Percentiles rank a stretch among this genome's conserved stretches.
Conservation (phyloP, 1,139 yeast species). For the Blastobotrys petasosporus region DNA sequence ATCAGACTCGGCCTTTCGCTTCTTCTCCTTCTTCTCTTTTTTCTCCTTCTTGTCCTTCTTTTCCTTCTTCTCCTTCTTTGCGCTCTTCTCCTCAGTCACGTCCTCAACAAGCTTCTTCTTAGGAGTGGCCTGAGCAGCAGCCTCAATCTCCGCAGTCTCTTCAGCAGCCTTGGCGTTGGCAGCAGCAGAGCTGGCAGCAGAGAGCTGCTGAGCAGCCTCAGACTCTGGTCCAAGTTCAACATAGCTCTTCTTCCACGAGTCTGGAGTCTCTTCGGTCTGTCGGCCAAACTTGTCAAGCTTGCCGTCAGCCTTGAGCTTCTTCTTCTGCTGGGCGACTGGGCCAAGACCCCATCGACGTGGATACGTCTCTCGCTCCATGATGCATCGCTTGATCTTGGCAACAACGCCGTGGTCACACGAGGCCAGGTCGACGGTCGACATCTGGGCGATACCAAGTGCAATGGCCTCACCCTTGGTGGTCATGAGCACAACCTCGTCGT, state of each 20-base stretch:
- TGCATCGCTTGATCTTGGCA: conserved; percentile 97
- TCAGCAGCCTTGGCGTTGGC: conserved; percentile 27
- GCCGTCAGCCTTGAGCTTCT: conserved; percentile 95
- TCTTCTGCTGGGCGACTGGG: conserved; percentile 97
- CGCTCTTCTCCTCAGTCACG: conserved; percentile 38
- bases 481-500: conserved; percentile 95
- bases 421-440: conserved; percentile 96
- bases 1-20: conserved; percentile 55
- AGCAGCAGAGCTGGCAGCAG: conserved; percentile 27
- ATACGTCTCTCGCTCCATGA: conserved; percentile 98
- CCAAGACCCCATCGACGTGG: conserved; percentile 99
- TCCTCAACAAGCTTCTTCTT: conserved; percentile 44
- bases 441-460: conserved; percentile 97
- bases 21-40: conserved; percentile 60
- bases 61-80: conserved; percentile 45
- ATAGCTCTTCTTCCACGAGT: conserved; percentile 82
- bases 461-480: conserved; percentile 99
- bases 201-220: conserved; percentile 28
- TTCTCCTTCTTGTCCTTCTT: conserved; percentile 51
- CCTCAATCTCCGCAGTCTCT: conserved; percentile 20
- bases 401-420: conserved; percentile 98
- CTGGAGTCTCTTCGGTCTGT: conserved; percentile 88
- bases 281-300: conserved; percentile 95
- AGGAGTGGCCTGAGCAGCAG: conserved; percentile 38
- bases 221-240: conserved; percentile 55